Evolutionary conservation across 768 basidiomycete genomes (phyloP).

Genomic region (Panaeolus papilionaceus): DNA sequence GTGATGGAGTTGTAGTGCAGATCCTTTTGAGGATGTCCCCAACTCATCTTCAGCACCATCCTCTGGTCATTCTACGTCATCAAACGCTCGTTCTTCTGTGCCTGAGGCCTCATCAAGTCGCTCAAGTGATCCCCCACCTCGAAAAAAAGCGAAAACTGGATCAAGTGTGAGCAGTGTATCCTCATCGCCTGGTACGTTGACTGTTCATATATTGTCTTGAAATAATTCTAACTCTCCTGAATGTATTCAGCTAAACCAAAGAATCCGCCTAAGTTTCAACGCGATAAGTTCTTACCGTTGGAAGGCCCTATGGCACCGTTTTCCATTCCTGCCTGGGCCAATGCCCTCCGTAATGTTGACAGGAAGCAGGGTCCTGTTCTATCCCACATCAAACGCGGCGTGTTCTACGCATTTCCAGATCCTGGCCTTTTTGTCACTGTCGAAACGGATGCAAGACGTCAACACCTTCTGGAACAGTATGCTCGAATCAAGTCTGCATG

Average conservation of each 20-base stretch:
- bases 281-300: conserved; percentile 12
- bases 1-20: not conserved
- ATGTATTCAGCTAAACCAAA: not conserved
- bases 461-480: conserved; percentile 14
- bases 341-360: too few species aligned
- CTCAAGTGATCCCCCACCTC: not conserved
- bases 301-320: conserved; percentile 13
- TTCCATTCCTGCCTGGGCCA: not conserved
- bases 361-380: too few species aligned
- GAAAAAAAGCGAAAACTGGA: not conserved
- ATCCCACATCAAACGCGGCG: too few species aligned
- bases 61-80: not conserved
- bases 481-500: conserved; percentile 4
- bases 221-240: not conserved
- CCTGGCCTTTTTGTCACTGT: not conserved
- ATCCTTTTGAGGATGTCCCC: not conserved
- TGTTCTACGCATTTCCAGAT: too few species aligned
- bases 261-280: not conserved
- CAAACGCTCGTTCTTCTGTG: not conserved
- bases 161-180: not conserved
- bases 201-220: not conserved
- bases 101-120: not conserved
- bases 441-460: not conserved
- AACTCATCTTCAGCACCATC: not conserved
- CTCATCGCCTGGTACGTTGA: not conserved